These are phyloP conservation scores for Acrocalymma vagum DNA, from an alignment of 2,329 filamentous ascomycete genomes.

Conservation along the genomic window DNA sequence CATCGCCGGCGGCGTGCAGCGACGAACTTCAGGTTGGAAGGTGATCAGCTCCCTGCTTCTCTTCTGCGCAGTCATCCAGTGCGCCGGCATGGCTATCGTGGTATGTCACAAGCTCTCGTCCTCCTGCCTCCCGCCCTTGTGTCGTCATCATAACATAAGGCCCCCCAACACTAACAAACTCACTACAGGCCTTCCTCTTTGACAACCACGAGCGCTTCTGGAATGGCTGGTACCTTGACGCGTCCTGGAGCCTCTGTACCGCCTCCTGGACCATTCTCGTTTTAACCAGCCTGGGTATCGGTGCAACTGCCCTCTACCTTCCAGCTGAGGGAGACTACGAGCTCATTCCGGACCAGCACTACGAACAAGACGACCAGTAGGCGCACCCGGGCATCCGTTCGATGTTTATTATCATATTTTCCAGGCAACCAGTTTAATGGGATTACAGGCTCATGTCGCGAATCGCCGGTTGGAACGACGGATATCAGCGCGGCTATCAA, in stretches of 20 bases:
- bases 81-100: constrained; percentile 82
- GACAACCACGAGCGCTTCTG: constrained; percentile 86
- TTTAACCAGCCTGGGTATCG: constrained; percentile 65
- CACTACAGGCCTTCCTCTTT: constrained; percentile 76
- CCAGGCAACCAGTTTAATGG: constrained; percentile 26
- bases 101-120: constrained; percentile 69
- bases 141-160: constrained; percentile 1
- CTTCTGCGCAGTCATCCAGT: constrained; percentile 73
- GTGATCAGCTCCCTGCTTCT: constrained; percentile 73
- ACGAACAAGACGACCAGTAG: constrained; percentile 46
- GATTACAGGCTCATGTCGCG: constrained; percentile 39
- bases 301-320: constrained; percentile 72
- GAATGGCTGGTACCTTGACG: constrained; percentile 81
- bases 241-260: constrained; percentile 76
- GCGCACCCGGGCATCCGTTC: constrained; percentile 12
- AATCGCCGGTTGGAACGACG: constrained; percentile 45
- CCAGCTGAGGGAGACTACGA: constrained; percentile 89
- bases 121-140: not conserved
- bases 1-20: constrained; percentile 78
- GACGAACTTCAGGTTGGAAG: constrained; percentile 84
- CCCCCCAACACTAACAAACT: constrained; percentile 7
- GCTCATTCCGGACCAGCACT: constrained; percentile 63
- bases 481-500: constrained; percentile 31
- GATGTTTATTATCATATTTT: constrained; percentile 1
- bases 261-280: constrained; percentile 66